Conservation (phyloP, 805 yeast species). For the Yarrowia sp. region DNA sequence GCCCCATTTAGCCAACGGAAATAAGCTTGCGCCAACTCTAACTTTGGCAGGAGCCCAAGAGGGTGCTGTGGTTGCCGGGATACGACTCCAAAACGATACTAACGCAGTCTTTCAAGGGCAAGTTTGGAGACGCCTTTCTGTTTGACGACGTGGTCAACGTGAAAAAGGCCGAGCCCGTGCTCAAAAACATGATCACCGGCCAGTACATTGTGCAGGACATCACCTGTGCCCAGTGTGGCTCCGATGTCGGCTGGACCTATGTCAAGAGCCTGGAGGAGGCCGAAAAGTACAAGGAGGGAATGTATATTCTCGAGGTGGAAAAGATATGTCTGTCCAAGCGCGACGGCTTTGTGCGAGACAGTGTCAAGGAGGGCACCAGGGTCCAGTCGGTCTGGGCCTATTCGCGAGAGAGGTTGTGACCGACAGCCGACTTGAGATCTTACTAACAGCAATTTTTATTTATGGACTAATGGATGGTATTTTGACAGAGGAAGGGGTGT, state of each 20-base stretch:
- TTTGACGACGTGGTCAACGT: conserved; percentile 60
- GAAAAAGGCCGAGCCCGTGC: conserved; percentile 51
- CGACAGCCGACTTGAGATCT: not conserved
- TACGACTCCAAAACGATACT: not conserved
- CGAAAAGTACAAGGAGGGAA: conserved; percentile 68
- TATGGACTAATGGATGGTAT: conserved; percentile 22
- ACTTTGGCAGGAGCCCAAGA: not conserved
- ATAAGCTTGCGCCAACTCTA: conserved; percentile 14
- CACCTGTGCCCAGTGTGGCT: conserved; percentile 61
- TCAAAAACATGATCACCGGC: conserved; percentile 66
- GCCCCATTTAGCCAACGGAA: conserved; percentile 22
- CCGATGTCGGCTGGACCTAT: conserved; percentile 70
- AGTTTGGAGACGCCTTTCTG: conserved; percentile 64
- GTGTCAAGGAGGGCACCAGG: not conserved
- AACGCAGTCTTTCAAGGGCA: conserved; percentile 58
- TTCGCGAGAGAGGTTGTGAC: conserved; percentile 6
- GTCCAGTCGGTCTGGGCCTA: conserved; percentile 9
- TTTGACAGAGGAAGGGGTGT: not conserved
- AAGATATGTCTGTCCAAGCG: conserved; percentile 18
- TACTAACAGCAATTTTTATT: conserved; percentile 8
- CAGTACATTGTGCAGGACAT: conserved; percentile 63
- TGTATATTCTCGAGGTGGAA: conserved; percentile 59
- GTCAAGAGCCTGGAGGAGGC: conserved; percentile 55
- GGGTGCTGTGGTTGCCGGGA: not conserved
- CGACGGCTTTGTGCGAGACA: conserved; percentile 12